A percentile compares a stretch with the other conserved stretches of the same genome.
Conservation (phyloP, 2,329 filamentous ascomycete species). For the Pseudogymnoascus sp. region DNA sequence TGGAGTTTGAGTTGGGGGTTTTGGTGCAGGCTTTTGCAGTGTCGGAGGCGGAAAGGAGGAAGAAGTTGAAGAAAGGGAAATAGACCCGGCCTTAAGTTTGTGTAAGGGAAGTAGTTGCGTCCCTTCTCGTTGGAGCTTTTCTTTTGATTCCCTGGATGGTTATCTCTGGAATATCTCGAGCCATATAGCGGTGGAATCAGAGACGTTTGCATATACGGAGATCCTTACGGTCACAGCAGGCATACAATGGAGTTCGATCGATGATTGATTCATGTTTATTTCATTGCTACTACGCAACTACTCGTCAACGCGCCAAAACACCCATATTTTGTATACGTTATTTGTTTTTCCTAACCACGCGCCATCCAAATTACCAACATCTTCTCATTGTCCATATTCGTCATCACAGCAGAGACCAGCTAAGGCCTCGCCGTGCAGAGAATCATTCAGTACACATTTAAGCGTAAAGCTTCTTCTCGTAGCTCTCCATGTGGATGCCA, state of each 20-base stretch:
- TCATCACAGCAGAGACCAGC: neutral
- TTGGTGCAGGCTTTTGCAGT: neutral
- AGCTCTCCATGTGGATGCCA: conserved; percentile 96
- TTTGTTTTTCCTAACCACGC: neutral
- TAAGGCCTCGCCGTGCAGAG: conserved; percentile 1
- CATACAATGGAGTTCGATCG: neutral
- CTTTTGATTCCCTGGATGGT: neutral
- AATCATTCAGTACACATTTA: conserved; percentile 35
- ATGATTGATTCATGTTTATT: conserved; percentile 1
- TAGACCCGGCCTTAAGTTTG: neutral
- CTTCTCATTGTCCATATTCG: neutral
- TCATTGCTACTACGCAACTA: conserved; percentile 6
- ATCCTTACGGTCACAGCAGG: neutral
- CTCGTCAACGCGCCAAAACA: conserved; percentile 3
- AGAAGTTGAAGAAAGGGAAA: neutral
- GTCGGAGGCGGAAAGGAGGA: neutral
- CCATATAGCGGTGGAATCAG: neutral
- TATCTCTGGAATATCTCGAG: neutral
- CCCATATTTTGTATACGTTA: conserved; percentile 4
- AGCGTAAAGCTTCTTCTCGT: conserved; percentile 99
- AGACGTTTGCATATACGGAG: neutral
- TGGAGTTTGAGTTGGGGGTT: conserved; percentile 2
- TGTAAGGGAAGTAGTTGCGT: neutral
- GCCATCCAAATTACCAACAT: conserved; percentile 7
- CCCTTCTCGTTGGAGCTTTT: neutral